These are phyloP conservation scores for Arthromyces matolae DNA, from an alignment of 768 basidiomycete species.

Conservation along the genomic window DNA sequence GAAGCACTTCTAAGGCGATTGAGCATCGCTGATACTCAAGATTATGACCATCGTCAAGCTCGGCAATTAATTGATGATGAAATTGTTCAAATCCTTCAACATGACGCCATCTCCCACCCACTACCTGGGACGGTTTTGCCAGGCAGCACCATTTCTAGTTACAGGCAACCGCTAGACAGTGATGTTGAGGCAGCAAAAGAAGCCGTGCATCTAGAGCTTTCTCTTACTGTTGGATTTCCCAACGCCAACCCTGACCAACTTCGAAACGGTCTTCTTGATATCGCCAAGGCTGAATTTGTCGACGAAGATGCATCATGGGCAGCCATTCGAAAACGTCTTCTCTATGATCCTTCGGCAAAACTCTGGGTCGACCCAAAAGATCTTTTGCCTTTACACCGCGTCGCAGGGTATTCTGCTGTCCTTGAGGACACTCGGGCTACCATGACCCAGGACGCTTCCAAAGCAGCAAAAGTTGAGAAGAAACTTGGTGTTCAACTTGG, in stretches of 20 bases:
- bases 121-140: conserved; percentile 82
- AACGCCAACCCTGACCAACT: conserved; percentile 77
- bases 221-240: conserved; percentile 77
- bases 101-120: conserved; percentile 86
- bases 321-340: conserved; percentile 54
- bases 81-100: conserved; percentile 72
- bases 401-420: conserved; percentile 59
- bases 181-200: conserved; percentile 65
- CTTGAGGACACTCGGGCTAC: conserved; percentile 60
- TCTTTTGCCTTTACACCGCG: conserved; percentile 57
- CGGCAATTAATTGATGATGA: conserved; percentile 72
- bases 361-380: conserved; percentile 64
- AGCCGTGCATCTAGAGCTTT: conserved; percentile 78
- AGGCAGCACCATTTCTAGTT: conserved; percentile 65
- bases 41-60: conserved; percentile 42
- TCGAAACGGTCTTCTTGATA: conserved; percentile 66
- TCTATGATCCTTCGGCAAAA: conserved; percentile 52
- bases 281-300: conserved; percentile 57
- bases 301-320: conserved; percentile 73
- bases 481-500: conserved; percentile 83
- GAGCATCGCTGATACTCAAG: conserved; percentile 42
- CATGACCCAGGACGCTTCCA: conserved; percentile 79
- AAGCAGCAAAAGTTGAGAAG: conserved; percentile 85
- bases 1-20: conserved; percentile 59
- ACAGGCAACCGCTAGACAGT: conserved; percentile 75